phyloP scores from a whole-genome alignment of 345 rosid species.

The Chamaenerion angustifolium region DNA sequence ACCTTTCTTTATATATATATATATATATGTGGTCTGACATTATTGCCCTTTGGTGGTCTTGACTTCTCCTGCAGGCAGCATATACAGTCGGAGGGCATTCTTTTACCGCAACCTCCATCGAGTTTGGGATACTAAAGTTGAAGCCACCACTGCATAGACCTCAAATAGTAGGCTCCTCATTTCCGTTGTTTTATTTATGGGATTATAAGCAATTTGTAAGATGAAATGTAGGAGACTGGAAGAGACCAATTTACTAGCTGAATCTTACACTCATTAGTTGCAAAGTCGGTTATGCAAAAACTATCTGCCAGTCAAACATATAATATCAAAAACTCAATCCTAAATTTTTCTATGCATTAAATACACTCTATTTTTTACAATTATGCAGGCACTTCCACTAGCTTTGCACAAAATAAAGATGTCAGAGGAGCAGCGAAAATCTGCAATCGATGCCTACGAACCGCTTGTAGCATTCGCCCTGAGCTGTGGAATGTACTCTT shows the following conservation, averaged over 20 bases:
- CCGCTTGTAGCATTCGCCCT: constrained; percentile 73
- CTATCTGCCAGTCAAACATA: not conserved
- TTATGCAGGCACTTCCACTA: constrained; percentile 64
- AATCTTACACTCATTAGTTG: too few relatives aligned
- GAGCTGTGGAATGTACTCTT: constrained; percentile 82
- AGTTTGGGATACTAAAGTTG: constrained; percentile 68
- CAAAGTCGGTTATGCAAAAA: too few relatives aligned
- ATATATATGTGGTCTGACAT: too few relatives aligned
- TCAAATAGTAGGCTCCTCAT: constrained; percentile 42
- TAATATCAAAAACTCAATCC: constrained; percentile 6
- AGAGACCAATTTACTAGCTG: too few relatives aligned
- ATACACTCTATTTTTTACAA: too few relatives aligned
- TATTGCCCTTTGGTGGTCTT: not conserved
- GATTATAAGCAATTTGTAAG: too few relatives aligned
- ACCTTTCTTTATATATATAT: too few relatives aligned
- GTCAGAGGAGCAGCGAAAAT: constrained; percentile 59
- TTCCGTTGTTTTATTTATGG: too few relatives aligned
- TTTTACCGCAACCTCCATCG: constrained; percentile 67
- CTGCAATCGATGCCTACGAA: constrained; percentile 39
- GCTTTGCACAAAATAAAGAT: constrained; percentile 70
- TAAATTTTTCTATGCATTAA: too few relatives aligned
- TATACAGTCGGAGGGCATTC: constrained; percentile 91
- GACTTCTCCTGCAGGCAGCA: constrained; percentile 45
- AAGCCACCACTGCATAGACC: constrained; percentile 78
- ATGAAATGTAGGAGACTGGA: too few relatives aligned